phyloP scores from a whole-genome alignment of 1,284 basidiomycete genomes.

The Pulveroboletus sp. region DNA sequence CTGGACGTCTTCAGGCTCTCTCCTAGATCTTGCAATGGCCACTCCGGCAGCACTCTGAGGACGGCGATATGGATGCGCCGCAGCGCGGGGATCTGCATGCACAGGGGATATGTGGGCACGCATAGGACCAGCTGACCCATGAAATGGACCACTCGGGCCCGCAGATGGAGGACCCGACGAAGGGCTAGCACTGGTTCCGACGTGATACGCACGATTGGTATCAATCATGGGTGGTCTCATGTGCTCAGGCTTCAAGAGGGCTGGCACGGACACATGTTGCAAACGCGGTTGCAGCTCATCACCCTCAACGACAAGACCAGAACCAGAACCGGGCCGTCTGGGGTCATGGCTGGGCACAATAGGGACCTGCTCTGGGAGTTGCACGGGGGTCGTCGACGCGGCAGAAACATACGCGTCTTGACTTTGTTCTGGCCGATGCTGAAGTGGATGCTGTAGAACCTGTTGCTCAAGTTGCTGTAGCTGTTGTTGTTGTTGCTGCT shows the following conservation, averaged over 20 bases:
- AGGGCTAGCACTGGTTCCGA: conserved; percentile 32
- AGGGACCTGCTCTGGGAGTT: conserved; percentile 30
- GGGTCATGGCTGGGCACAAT: conserved; percentile 32
- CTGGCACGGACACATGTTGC: conserved; percentile 29
- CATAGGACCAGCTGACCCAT: conserved; percentile 24
- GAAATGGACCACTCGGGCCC: conserved; percentile 22
- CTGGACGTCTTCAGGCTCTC: conserved; percentile 27
- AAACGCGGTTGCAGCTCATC: conserved; percentile 28
- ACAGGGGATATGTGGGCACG: conserved; percentile 31
- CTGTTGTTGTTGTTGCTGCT: conserved; percentile 13
- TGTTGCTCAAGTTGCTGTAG: conserved; percentile 35
- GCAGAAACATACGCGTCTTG: conserved; percentile 23
- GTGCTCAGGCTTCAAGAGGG: conserved; percentile 28
- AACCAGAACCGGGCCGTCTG: conserved; percentile 21
- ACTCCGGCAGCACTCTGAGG: conserved; percentile 35
- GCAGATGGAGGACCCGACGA: conserved; percentile 34
- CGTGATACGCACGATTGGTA: conserved; percentile 31
- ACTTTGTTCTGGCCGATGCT: conserved; percentile 30
- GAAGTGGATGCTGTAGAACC: conserved; percentile 30
- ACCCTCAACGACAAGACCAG: conserved; percentile 27
- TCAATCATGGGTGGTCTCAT: conserved; percentile 39
- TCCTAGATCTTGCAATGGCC: conserved; percentile 26
- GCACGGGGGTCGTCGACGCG: conserved; percentile 18
- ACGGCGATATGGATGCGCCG: conserved; percentile 36
- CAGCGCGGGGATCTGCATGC: conserved; percentile 27